These are phyloP conservation scores for Pyropia haitanensis DNA, from an alignment of 23 red algal species.

Conservation along the genomic window DNA sequence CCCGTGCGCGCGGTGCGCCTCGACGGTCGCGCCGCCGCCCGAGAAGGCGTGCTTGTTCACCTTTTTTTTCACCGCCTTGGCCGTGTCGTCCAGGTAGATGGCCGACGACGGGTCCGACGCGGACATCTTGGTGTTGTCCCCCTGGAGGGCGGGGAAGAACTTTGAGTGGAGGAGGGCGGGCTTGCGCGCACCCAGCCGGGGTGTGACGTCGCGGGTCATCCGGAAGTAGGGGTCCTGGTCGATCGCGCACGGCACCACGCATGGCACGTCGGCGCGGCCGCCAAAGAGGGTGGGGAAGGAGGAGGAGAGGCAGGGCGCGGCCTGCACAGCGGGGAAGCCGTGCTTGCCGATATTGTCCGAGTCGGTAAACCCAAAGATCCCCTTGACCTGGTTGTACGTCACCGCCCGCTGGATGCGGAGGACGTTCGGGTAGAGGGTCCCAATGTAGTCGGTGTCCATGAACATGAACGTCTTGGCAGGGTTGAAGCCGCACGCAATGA, in stretches of 20 bases:
- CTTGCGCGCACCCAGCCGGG: slow-evolving; percentile 51
- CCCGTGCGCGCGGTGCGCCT: slow-evolving; percentile 86
- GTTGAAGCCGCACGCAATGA: slow-evolving; percentile 92
- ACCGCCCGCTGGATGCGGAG: slow-evolving; percentile 75
- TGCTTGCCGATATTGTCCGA: slow-evolving; percentile 98
- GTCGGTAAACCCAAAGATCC: slow-evolving; percentile 93
- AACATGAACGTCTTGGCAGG: slow-evolving; percentile 87
- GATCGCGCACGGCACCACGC: slow-evolving; percentile 94
- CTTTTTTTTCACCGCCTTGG: slow-evolving; percentile 84
- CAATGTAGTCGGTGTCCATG: slow-evolving; percentile 80
- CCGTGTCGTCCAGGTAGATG: slow-evolving; percentile 82
- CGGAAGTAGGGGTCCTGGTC: slow-evolving; percentile 99
- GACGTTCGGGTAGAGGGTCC: slow-evolving; percentile 64
- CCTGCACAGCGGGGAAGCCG: slow-evolving; percentile 92
- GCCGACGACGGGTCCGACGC: slow-evolving; percentile 60
- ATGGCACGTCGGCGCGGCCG: slow-evolving; percentile 44
- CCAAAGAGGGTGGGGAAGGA: slow-evolving; percentile 79
- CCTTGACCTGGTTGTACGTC: slow-evolving; percentile 87
- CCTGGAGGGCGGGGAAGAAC: slow-evolving; percentile 97
- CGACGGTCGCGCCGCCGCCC: slow-evolving; percentile 84
- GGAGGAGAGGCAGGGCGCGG: slow-evolving; percentile 80
- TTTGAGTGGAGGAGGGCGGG: slow-evolving; percentile 95
- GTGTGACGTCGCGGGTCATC: slow-evolving; percentile 85
- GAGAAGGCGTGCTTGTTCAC: slow-evolving; percentile 98
- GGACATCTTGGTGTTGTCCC: slow-evolving; percentile 94